Evolutionary conservation across 495 filamentous ascomycete species (phyloP).

Genomic region (Penicillium fimorum): DNA sequence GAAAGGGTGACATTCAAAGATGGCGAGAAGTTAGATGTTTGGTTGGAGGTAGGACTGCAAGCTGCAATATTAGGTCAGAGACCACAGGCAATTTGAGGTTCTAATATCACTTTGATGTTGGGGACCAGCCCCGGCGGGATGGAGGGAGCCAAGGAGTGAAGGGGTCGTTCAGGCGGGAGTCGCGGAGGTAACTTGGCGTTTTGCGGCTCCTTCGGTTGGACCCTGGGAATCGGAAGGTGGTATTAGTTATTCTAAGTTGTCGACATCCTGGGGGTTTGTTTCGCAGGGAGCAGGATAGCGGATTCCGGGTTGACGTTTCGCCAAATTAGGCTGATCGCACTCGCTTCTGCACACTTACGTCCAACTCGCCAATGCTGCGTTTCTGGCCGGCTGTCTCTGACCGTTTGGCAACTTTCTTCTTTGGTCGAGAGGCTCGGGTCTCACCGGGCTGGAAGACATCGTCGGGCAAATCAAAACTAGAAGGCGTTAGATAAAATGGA

Average conservation of each 20-base stretch:
- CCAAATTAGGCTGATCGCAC: conserved; percentile 24
- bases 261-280: conserved; percentile 18
- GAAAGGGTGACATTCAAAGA: conserved; percentile 7
- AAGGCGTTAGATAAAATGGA: conserved; percentile 20
- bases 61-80: conserved; percentile 18
- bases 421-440: conserved; percentile 60
- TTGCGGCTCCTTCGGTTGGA: conserved; percentile 34
- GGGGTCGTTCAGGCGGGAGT: conserved; percentile 36
- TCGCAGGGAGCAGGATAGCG: conserved; percentile 19
- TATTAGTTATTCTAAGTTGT: conserved; percentile 38
- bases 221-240: conserved; percentile 30
- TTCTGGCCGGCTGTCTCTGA: conserved; percentile 39
- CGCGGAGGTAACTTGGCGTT: conserved; percentile 41
- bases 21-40: conserved; percentile 22
- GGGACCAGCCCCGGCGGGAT: conserved; percentile 39
- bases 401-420: conserved; percentile 58
- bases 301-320: conserved; percentile 25
- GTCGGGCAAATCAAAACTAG: conserved; percentile 78
- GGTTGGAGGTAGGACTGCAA: conserved; percentile 19
- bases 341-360: conserved; percentile 45
- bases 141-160: neutral
- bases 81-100: conserved; percentile 3
- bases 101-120: conserved; percentile 14
- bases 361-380: conserved; percentile 43
- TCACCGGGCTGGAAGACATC: conserved; percentile 89